Base-by-base conservation (phyloP, 345 rosid species). In the Cardamine occulta region DNA sequence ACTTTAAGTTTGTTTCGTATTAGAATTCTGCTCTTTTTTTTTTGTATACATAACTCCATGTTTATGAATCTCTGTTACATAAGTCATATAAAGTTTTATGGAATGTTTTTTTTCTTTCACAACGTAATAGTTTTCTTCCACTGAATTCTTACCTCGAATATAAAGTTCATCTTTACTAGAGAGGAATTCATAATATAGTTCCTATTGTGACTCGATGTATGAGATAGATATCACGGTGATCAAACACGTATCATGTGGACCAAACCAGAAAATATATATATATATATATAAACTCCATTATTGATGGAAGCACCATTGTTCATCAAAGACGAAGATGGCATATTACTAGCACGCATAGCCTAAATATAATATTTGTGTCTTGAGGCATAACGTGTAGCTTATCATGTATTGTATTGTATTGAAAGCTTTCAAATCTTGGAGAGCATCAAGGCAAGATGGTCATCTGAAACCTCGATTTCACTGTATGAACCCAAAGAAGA, bases 381-480 rank as follows among this genome's bases (percentile, higher is more conserved):
- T 26, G 23, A 21, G 23, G 23, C 23, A 21, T 21, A 21, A 21
- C 23, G 1, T 21, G 23, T 21, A 21, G 23, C 23, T 21, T 34
- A 40, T 8, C 18, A 40, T 76, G 29, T 19, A 55, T 19, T 13
- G 29, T 19, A 55, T 19, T 13, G 64, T 40, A 62, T 13, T 17
- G 45, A 4, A 57, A 65, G 32, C 2, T 8, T 8, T 78, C 73
- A 78, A 24, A 78, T 78, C 73, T 66, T 85, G 12, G 91, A 81
- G 18, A 93, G 91, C 54, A 89, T 77, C 31, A 83, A 2, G 1
- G 90, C 91, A 37, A 93, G 87, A 82, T 91, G 80, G 63, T 87
- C 86, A 80, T 91, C 97, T 0, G 98, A 80, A 21, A 91, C 88
- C 66, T 79, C 76, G 29, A 84, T 82, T 61, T 88, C 82, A 56